Evolutionary conservation across 208 protist species (phyloP).

Genomic region (Tetramitus jugosus): DNA sequence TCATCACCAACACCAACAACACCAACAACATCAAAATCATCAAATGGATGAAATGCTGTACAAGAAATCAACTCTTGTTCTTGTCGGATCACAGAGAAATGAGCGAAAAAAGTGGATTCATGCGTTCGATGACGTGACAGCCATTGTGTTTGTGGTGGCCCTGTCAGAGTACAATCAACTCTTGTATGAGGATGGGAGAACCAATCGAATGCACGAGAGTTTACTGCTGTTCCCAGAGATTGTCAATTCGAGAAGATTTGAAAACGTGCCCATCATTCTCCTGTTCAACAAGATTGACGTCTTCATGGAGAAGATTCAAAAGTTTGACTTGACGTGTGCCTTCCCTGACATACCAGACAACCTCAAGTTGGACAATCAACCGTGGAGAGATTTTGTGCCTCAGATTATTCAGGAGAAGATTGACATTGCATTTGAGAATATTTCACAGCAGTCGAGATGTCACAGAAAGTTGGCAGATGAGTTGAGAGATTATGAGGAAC

Average conservation of each 20-base stretch:
- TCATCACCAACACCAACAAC: no score
- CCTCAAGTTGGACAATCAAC: neutral
- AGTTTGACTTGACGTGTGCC: neutral
- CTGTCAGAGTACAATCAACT: conserved; percentile 59
- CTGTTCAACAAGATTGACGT: conserved; percentile 75
- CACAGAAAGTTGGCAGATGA: neutral
- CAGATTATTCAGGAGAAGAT: neutral
- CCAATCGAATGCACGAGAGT: conserved; percentile 64
- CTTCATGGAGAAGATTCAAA: conserved; percentile 60
- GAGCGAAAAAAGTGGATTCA: neutral
- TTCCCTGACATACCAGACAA: neutral
- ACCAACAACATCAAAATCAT: no score
- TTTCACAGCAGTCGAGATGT: neutral
- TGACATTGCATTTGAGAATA: neutral
- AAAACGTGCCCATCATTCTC: conserved; percentile 58
- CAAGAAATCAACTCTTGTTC: neutral
- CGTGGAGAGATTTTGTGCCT: neutral
- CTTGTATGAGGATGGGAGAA: conserved; percentile 51
- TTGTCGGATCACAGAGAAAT: neutral
- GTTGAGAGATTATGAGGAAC: neutral
- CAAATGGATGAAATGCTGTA: neutral
- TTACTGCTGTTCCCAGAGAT: conserved; percentile 64
- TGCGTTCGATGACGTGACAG: neutral
- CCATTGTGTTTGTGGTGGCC: conserved; percentile 31
- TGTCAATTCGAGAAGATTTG: conserved; percentile 57